These are phyloP conservation scores for Beauveria australis DNA, from an alignment of 2,329 filamentous ascomycete genomes.

Conservation along the genomic window DNA sequence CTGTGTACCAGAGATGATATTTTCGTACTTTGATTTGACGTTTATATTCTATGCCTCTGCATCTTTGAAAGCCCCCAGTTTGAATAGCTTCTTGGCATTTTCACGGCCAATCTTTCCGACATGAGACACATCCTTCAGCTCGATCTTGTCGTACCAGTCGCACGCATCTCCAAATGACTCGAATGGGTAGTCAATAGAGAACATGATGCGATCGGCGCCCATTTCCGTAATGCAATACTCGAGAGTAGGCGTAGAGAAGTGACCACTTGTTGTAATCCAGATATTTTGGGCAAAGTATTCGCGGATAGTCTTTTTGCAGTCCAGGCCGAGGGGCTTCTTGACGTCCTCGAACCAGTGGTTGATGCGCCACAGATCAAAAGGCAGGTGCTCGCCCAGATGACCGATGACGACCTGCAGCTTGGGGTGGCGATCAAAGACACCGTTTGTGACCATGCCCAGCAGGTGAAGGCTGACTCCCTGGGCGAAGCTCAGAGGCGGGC, in stretches of 20 bases:
- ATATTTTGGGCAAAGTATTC: constrained; percentile 48
- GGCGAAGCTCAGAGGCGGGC: constrained; percentile 50
- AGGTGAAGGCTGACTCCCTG: constrained; percentile 51
- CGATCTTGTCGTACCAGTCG: constrained; percentile 31
- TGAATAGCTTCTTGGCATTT: constrained; percentile 34
- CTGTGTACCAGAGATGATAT: background rate
- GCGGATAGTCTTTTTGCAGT: constrained; percentile 39
- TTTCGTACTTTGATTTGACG: background rate
- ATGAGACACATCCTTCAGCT: constrained; percentile 23
- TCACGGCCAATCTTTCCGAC: constrained; percentile 34
- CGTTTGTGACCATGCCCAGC: constrained; percentile 41
- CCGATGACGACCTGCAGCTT: constrained; percentile 38
- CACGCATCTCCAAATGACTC: constrained; percentile 36
- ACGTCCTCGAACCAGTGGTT: constrained; percentile 49
- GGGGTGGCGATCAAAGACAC: constrained; percentile 41
- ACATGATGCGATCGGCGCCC: constrained; percentile 41
- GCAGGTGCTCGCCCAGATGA: constrained; percentile 41
- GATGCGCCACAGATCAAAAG: constrained; percentile 41
- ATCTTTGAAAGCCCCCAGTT: constrained; percentile 28
- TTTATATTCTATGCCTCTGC: constrained; percentile 11
- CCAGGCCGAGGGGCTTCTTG: constrained; percentile 40
- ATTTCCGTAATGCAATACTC: constrained; percentile 41
- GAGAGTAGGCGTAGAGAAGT: constrained; percentile 46
- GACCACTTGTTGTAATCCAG: constrained; percentile 49
- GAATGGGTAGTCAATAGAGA: constrained; percentile 45